Percentiles rank a stretch among this genome's conserved stretches.
phyloP scores from a whole-genome alignment of 2,329 filamentous ascomycete species.

The Magnaporthales sp. region DNA sequence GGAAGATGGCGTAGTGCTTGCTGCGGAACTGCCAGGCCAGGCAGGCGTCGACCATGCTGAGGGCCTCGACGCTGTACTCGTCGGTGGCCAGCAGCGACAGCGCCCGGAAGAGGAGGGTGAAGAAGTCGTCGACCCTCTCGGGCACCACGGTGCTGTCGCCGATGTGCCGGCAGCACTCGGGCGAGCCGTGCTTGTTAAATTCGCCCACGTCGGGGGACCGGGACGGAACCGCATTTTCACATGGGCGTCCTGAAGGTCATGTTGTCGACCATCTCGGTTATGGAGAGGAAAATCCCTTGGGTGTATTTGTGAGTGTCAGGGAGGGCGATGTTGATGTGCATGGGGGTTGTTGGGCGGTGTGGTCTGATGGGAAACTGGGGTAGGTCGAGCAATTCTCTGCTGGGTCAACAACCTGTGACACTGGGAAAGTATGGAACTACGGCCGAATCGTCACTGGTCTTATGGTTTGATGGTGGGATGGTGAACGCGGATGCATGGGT shows the following conservation, averaged over 20 bases:
- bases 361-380: neutral
- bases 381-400: neutral
- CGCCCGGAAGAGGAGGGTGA: neutral
- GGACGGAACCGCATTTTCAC: neutral
- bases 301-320: neutral
- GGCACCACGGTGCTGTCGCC: neutral
- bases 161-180: neutral
- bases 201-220: neutral
- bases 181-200: neutral
- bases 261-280: neutral
- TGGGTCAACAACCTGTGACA: neutral
- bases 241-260: neutral
- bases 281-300: neutral
- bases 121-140: neutral
- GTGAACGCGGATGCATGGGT: neutral
- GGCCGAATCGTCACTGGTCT: neutral
- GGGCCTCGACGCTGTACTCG: neutral
- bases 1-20: neutral
- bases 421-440: neutral
- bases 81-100: neutral
- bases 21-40: neutral
- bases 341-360: neutral
- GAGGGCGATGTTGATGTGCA: neutral
- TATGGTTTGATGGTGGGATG: neutral
- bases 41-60: neutral